A percentile compares a stretch with the other conserved stretches of the same genome.
phyloP scores from a whole-genome alignment of 2,329 filamentous ascomycete genomes.

The Lachnum nothofagi region DNA sequence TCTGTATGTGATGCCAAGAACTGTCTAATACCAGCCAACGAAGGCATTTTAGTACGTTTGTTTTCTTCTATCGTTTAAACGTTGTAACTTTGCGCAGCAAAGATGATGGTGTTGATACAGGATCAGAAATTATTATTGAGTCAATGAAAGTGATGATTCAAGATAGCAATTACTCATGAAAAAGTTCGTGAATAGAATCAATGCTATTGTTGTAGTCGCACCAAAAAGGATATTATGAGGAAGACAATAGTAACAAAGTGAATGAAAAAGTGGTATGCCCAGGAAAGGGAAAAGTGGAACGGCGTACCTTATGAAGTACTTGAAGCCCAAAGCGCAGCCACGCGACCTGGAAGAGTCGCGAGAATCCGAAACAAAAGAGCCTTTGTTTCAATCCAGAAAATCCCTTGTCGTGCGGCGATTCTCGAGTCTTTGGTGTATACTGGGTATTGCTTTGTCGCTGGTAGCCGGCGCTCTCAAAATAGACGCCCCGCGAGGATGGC shows the following conservation, averaged over 20 bases:
- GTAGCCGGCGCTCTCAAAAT: slow-evolving; percentile 26
- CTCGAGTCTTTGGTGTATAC: slow-evolving; percentile 14
- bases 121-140: slow-evolving; percentile 4
- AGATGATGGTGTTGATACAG: neutral
- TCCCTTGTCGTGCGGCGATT: slow-evolving; percentile 15
- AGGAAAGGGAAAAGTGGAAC: slow-evolving; percentile 12
- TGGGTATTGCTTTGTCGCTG: slow-evolving; percentile 27
- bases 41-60: slow-evolving; percentile 30
- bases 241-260: slow-evolving; percentile 23
- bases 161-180: slow-evolving; percentile 12
- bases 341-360: slow-evolving; percentile 11
- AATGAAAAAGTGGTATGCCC: slow-evolving; percentile 4
- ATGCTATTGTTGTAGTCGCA: slow-evolving; percentile 13
- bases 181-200: slow-evolving; percentile 15
- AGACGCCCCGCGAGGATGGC: slow-evolving; percentile 24
- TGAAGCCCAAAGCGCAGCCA: slow-evolving; percentile 9
- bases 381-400: slow-evolving; percentile 26
- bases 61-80: slow-evolving; percentile 13
- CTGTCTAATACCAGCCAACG: slow-evolving; percentile 30
- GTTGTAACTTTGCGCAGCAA: slow-evolving; percentile 2
- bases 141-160: slow-evolving; percentile 3
- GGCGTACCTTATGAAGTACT: slow-evolving; percentile 23
- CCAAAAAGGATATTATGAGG: slow-evolving; percentile 17
- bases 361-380: slow-evolving; percentile 21
- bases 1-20: slow-evolving; percentile 30